phyloP scores from a whole-genome alignment of 164 flowering plant genomes.

The Taxillus chinensis region DNA sequence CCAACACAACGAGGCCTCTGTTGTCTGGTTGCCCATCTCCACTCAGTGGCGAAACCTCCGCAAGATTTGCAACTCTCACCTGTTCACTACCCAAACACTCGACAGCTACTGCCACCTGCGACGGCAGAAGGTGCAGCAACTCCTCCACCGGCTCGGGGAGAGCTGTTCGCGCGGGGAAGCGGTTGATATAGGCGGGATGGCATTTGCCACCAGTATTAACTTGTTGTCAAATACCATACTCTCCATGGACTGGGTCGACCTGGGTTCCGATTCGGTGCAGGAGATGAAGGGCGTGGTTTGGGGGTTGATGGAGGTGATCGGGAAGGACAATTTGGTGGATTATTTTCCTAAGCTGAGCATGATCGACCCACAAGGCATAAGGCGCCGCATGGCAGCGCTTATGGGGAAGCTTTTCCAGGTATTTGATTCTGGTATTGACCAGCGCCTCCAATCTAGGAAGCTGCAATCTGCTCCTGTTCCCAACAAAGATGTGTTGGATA shows the following conservation, averaged over 20 bases:
- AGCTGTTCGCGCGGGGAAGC: constrained; percentile 5
- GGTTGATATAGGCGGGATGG: constrained; percentile 10
- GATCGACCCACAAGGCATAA: constrained; percentile 23
- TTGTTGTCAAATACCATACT: constrained; percentile 18
- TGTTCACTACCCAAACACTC: constrained; percentile 16
- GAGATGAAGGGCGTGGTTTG: constrained; percentile 17
- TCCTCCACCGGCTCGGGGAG: constrained; percentile 6
- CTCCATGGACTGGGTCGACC: constrained; percentile 15
- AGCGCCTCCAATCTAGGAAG: constrained; percentile 15
- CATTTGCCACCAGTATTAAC: constrained; percentile 14
- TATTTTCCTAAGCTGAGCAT: constrained; percentile 21
- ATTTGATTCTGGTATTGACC: constrained; percentile 14
- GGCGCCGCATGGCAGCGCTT: constrained; percentile 7
- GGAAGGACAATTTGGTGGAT: constrained; percentile 7
- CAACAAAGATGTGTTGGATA: constrained; percentile 20
- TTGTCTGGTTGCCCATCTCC: constrained; percentile 13
- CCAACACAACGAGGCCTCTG: constrained; percentile 6
- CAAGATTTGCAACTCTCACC: constrained; percentile 16
- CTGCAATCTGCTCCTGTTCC: not conserved
- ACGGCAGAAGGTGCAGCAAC: constrained; percentile 9
- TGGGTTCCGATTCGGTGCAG: constrained; percentile 5
- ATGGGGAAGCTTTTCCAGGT: constrained; percentile 13
- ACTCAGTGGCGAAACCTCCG: constrained; percentile 24
- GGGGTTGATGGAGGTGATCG: constrained; percentile 16
- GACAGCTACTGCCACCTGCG: constrained; percentile 16